A percentile compares a stretch with the other conserved stretches of the same genome.
Evolutionary conservation across 495 filamentous ascomycete species (phyloP).

Genomic region (Viridothelium virens): DNA sequence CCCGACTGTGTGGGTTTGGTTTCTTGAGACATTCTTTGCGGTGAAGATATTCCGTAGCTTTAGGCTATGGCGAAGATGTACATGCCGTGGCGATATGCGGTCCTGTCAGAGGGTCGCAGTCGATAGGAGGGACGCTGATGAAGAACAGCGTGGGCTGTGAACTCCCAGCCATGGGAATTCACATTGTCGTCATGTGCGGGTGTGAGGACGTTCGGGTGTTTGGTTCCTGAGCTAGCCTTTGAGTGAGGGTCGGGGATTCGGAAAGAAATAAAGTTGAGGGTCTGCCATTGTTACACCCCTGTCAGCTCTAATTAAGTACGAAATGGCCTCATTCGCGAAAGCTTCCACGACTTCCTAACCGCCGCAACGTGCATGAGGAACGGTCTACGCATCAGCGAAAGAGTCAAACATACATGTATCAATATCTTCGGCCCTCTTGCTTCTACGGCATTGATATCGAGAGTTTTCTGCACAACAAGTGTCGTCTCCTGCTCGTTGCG

Average conservation of each 20-base stretch:
- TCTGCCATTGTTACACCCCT: neutral
- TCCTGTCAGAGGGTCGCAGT: neutral
- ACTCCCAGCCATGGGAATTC: neutral
- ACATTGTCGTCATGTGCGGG: neutral
- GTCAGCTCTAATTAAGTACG: no score
- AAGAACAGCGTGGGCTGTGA: neutral
- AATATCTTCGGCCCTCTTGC: neutral
- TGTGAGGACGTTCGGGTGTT: neutral
- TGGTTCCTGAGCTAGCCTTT: neutral
- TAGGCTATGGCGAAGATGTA: neutral
- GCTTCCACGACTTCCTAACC: no score
- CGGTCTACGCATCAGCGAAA: no score
- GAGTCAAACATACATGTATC: no score
- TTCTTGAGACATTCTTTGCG: neutral
- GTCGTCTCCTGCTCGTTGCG: neutral
- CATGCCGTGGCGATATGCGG: neutral
- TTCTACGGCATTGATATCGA: neutral
- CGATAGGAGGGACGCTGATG: no score
- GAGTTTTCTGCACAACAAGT: neutral
- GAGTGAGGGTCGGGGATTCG: neutral
- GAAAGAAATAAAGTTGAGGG: constrained; percentile 1
- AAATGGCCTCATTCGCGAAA: no score
- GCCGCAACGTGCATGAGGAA: no score
- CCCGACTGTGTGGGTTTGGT: neutral
- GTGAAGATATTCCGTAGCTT: neutral